Evolutionary conservation across 2,329 filamentous ascomycete species (phyloP), one percentile per base, ranked within the genome.

Genomic region (Ramularia endophylla): DNA sequence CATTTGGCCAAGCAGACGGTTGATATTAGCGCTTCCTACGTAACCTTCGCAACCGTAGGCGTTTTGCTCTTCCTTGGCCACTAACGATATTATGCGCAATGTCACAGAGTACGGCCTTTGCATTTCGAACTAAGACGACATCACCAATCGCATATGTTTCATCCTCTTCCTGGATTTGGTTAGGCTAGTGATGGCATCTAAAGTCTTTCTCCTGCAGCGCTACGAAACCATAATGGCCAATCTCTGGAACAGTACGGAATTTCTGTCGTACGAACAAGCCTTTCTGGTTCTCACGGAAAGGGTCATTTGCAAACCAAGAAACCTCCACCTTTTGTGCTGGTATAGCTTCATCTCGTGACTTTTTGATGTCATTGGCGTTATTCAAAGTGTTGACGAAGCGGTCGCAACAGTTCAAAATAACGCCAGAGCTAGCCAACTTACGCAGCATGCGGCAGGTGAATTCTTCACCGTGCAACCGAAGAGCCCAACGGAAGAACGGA

Each of bases 261-360:
- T 77, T 82, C 50, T 87, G 82, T 0, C 86, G 74, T 2, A 89
- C 73, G 46, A 90, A 85, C 33, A 81, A 77, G 5, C 79, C 74
- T 2, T 66, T 64, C 0, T 53, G 31, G 4, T 18, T 12, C 4
- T 40, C 37, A 0, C 67, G 69, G 1, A 65, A 57, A 0, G 77
- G 73, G 1, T 62, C 60, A 0, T 70, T 70, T 5, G 77, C 75
- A 62, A 77, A 81, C 46, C 64, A 71, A 2, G 76, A 69, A 0
- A 89, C 72, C 0, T 69, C 49, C 29, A 83, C 74, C 1, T 74
- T 74, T n/a, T n/a, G n/a, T n/a, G n/a, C n/a, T n/a, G n/a, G n/a
- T n/a, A n/a, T n/a, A n/a, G n/a, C n/a, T n/a, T n/a, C n/a, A n/a
- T n/a, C n/a, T n/a, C n/a, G n/a, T n/a, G n/a, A n/a, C n/a, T n/a